Evolutionary conservation across 2,329 filamentous ascomycete species (phyloP).

Genomic region (Penicillium sp.): DNA sequence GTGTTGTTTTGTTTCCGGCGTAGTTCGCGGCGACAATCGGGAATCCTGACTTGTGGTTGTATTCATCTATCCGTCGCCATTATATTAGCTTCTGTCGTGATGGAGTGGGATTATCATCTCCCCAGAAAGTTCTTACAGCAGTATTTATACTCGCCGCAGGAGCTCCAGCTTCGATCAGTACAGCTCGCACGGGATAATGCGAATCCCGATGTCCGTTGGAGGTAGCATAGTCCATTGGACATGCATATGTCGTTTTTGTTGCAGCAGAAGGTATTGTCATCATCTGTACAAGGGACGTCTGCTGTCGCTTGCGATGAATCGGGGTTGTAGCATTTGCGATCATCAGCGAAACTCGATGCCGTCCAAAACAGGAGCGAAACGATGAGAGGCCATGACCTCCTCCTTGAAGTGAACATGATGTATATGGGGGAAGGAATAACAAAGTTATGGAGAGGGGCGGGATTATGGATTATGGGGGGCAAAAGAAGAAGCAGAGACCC

Average conservation of each 20-base stretch:
- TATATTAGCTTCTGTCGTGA: neutral
- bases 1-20: slow-evolving; percentile 10
- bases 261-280: slow-evolving; percentile 17
- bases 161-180: slow-evolving; percentile 19
- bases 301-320: slow-evolving; percentile 1
- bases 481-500: neutral
- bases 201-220: slow-evolving; percentile 14
- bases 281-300: slow-evolving; percentile 11
- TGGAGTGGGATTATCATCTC: neutral
- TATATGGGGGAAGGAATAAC: neutral
- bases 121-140: slow-evolving; percentile 15
- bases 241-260: slow-evolving; percentile 24
- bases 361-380: neutral
- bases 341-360: neutral
- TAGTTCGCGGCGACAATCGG: slow-evolving; percentile 15
- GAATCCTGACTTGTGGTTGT: slow-evolving; percentile 5
- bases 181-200: slow-evolving; percentile 20
- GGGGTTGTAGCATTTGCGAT: slow-evolving; percentile 11
- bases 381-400: neutral
- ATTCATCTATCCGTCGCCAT: neutral
- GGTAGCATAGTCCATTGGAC: slow-evolving; percentile 24
- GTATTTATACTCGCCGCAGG: slow-evolving; percentile 14
- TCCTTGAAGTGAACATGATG: neutral
- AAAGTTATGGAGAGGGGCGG: slow-evolving; percentile 1
- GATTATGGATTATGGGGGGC: neutral